Evolutionary conservation across 164 flowering plant species (phyloP).

Genomic region (Liquidambar formosana): DNA sequence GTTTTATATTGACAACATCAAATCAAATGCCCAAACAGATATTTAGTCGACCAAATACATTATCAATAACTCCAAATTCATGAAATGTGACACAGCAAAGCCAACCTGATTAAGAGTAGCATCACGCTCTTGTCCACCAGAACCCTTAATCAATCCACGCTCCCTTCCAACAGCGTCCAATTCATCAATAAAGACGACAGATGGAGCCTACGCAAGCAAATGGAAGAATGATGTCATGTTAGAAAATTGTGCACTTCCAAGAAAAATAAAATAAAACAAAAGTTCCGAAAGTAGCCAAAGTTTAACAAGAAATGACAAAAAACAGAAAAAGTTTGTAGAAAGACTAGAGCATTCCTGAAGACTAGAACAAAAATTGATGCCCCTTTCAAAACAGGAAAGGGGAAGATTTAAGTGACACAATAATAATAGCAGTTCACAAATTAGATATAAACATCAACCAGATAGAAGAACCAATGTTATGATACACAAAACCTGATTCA

Average conservation of each 20-base stretch:
- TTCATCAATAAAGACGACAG: constrained; percentile 97
- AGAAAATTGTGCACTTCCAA: not conserved
- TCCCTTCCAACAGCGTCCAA: constrained; percentile 98
- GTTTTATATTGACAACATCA: constrained; percentile 18
- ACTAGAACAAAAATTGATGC: not conserved
- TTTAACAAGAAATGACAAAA: not conserved
- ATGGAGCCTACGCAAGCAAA: constrained; percentile 66
- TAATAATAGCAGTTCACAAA: not conserved
- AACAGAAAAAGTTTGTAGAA: not conserved
- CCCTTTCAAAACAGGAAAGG: not conserved
- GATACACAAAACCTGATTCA: not conserved
- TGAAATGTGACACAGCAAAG: not conserved
- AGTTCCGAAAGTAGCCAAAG: no score
- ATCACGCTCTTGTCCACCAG: constrained; percentile 99
- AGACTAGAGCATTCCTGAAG: not conserved
- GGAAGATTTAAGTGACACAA: not conserved
- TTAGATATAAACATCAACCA: not conserved
- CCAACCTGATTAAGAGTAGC: constrained; percentile 97
- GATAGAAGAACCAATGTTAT: not conserved
- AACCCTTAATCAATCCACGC: constrained; percentile 93
- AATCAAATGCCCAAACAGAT: not conserved
- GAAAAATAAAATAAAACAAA: not conserved
- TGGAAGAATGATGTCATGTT: not conserved
- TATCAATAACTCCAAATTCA: not conserved
- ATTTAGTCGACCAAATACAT: not conserved